Percentiles rank a stretch among this genome's conserved stretches.
These are phyloP conservation scores for Microbotryum silenes-acaulis DNA, from an alignment of 1,284 basidiomycete genomes.

Conservation along the genomic window DNA sequence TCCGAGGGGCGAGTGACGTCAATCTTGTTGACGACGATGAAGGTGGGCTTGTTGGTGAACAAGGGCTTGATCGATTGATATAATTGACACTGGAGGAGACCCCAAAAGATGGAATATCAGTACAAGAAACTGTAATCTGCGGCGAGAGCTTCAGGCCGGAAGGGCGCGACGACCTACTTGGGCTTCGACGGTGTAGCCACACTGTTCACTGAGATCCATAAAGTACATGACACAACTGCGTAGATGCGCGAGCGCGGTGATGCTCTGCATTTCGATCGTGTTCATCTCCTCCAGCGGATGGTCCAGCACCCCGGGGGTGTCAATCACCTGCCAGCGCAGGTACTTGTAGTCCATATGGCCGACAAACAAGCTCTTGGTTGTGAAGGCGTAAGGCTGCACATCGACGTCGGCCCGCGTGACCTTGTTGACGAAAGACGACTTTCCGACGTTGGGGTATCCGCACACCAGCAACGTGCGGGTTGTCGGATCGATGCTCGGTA, in stretches of 20 bases:
- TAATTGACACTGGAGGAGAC: conserved; percentile 66
- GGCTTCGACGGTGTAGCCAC: conserved; percentile 88
- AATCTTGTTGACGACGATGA: conserved; percentile 93
- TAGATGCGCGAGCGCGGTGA: conserved; percentile 88
- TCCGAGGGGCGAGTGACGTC: conserved; percentile 80
- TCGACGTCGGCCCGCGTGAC: conserved; percentile 94
- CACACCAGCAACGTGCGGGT: conserved; percentile 93
- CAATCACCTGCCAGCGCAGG: conserved; percentile 90
- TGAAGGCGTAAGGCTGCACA: conserved; percentile 96
- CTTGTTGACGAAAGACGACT: conserved; percentile 97
- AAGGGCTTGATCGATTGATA: conserved; percentile 97
- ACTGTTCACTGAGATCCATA: conserved; percentile 94
- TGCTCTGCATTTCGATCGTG: conserved; percentile 98
- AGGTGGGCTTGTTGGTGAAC: conserved; percentile 79
- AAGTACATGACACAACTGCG: conserved; percentile 89
- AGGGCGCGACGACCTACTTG: conserved; percentile 52
- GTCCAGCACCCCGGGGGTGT: conserved; percentile 85
- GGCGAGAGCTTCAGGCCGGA: not conserved
- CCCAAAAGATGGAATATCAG: not conserved
- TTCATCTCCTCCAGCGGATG: conserved; percentile 98
- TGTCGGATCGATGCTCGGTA: conserved; percentile 90
- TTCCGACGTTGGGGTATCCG: conserved; percentile 95
- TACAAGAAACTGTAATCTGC: not conserved
- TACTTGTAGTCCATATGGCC: conserved; percentile 97
- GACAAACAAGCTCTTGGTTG: conserved; percentile 91